Evolutionary conservation across 495 filamentous ascomycete species (phyloP).

Genomic region (Talaromyces stipitatus): DNA sequence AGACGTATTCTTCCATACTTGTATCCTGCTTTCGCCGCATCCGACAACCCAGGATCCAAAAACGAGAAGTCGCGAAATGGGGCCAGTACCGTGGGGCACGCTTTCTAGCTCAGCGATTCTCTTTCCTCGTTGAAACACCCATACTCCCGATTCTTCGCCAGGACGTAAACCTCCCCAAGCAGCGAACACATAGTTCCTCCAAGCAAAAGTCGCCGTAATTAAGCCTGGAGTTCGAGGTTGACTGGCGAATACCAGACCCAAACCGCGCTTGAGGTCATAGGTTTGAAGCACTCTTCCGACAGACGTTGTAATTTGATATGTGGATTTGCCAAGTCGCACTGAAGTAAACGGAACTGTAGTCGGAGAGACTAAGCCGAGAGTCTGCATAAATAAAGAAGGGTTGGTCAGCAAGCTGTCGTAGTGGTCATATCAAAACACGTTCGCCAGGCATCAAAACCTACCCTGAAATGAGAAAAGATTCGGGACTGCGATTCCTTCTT

Average conservation of each 20-base stretch:
- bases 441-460: slow-evolving; percentile 41
- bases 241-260: slow-evolving; percentile 88
- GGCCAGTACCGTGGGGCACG: slow-evolving; percentile 50
- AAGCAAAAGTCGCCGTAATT: slow-evolving; percentile 81
- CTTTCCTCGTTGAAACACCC: slow-evolving; percentile 92
- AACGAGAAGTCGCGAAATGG: slow-evolving; percentile 68
- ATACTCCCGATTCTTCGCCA: slow-evolving; percentile 58
- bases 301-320: slow-evolving; percentile 94
- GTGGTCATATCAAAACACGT: neutral
- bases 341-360: slow-evolving; percentile 83
- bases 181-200: slow-evolving; percentile 79
- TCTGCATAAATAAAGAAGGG: slow-evolving; percentile 38
- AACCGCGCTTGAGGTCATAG: slow-evolving; percentile 80
- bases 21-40: slow-evolving; percentile 63
- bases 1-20: slow-evolving; percentile 81
- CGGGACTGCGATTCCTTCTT: slow-evolving; percentile 45
- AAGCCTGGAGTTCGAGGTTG: slow-evolving; percentile 76
- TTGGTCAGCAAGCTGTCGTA: neutral
- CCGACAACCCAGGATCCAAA: slow-evolving; percentile 92
- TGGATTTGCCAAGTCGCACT: slow-evolving; percentile 82
- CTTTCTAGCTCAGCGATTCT: slow-evolving; percentile 65
- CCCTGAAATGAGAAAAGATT: slow-evolving; percentile 87
- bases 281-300: slow-evolving; percentile 86
- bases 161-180: slow-evolving; percentile 64
- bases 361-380: slow-evolving; percentile 85